These are phyloP conservation scores for Xerophyta viscosa DNA, from an alignment of 106 monocot genomes.

Conservation along the genomic window DNA sequence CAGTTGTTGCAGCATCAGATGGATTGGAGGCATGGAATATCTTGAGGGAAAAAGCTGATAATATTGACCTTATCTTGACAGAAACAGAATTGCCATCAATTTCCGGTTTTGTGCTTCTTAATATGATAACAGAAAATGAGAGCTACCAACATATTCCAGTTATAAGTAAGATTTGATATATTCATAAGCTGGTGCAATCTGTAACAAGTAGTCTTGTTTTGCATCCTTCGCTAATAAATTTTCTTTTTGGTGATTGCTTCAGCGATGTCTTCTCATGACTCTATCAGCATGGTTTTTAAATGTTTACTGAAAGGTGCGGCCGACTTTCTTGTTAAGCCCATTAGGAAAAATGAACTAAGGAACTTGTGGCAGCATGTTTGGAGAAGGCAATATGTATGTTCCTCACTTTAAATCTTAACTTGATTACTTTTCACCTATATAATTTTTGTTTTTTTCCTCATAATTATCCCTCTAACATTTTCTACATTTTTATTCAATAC, in stretches of 20 bases:
- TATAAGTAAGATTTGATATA: conserved; percentile 50
- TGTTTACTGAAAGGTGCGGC: conserved; percentile 87
- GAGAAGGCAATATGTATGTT: conserved; percentile 61
- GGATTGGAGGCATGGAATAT: conserved; percentile 82
- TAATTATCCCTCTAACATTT: not conserved
- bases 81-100: conserved; percentile 76
- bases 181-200: not conserved
- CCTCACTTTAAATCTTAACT: not conserved
- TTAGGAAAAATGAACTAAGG: conserved; percentile 78
- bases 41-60: conserved; percentile 39
- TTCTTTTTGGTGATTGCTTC: conserved; percentile 24
- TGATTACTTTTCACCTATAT: conserved; percentile 1
- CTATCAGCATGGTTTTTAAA: conserved; percentile 74
- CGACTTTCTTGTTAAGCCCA: conserved; percentile 90
- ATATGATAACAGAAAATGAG: conserved; percentile 67
- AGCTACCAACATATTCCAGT: conserved; percentile 70
- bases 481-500: not conserved
- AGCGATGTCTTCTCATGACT: conserved; percentile 98
- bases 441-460: not conserved
- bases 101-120: conserved; percentile 67
- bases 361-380: conserved; percentile 98
- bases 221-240: not conserved
- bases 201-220: not conserved
- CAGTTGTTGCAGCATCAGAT: conserved; percentile 64
- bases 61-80: conserved; percentile 72